phyloP scores from a whole-genome alignment of 768 basidiomycete genomes.

The Scleroderma bovista region DNA sequence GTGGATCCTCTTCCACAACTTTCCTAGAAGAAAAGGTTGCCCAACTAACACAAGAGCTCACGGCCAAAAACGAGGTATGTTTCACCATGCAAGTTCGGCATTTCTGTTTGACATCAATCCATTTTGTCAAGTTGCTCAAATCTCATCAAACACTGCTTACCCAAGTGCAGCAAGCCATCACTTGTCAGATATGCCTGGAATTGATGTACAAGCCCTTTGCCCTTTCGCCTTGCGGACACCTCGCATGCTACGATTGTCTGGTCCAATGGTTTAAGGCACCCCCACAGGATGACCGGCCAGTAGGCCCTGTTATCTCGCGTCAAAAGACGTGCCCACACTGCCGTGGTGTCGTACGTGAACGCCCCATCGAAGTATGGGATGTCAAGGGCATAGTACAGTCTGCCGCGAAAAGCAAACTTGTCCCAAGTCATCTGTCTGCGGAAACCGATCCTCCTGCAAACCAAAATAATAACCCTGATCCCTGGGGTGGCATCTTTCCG shows the following conservation, averaged over 20 bases:
- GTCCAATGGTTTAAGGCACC: conserved; percentile 69
- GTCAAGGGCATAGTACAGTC: conserved; percentile 42
- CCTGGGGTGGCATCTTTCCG: conserved; percentile 64
- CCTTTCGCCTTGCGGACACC: conserved; percentile 70
- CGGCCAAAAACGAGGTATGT: conserved; percentile 36
- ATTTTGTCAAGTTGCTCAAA: conserved; percentile 36
- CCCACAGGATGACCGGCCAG: conserved; percentile 21
- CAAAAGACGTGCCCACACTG: conserved; percentile 44
- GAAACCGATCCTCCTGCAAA: conserved; percentile 23
- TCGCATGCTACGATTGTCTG: conserved; percentile 67
- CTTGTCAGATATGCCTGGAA: conserved; percentile 77
- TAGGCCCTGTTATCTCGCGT: conserved; percentile 24
- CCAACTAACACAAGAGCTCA: conserved; percentile 41
- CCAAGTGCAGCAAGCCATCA: conserved; percentile 56
- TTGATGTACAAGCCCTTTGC: conserved; percentile 69
- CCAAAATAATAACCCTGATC: conserved; percentile 36
- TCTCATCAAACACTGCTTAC: conserved; percentile 50
- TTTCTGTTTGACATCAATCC: background rate
- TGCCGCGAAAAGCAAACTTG: conserved; percentile 50
- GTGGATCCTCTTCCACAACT: background rate
- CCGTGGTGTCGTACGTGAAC: conserved; percentile 36
- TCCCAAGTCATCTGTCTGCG: conserved; percentile 20
- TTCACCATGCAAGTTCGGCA: background rate
- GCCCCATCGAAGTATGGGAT: conserved; percentile 45
- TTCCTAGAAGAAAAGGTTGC: conserved; percentile 25